Evolutionary conservation across 148 eudicot genomes (phyloP).

Genomic region (Rhododendron kiyosumense): DNA sequence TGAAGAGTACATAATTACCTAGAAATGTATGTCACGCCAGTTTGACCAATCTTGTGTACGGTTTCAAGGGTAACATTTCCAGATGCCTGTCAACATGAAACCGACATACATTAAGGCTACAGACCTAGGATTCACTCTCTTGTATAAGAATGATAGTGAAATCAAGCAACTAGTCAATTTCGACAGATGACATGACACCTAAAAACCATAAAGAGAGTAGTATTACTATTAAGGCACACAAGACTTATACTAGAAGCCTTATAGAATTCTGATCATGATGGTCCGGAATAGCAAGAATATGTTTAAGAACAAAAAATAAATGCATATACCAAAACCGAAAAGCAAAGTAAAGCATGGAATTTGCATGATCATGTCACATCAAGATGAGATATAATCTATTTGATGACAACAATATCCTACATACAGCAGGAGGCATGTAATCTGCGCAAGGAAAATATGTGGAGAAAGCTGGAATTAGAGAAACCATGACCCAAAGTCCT

Average conservation of each 20-base stretch:
- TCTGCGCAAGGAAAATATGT: not conserved
- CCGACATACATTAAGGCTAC: not conserved
- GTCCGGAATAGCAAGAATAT: not conserved
- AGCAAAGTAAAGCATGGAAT: not conserved
- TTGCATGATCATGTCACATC: not conserved
- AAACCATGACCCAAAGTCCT: not conserved
- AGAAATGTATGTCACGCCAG: conserved; percentile 83
- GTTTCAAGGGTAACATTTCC: conserved; percentile 95
- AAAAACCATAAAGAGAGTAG: not conserved
- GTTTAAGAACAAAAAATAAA: not conserved
- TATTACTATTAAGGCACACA: not conserved
- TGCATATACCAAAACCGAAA: too few species aligned
- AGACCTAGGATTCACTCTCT: not conserved
- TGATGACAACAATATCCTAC: not conserved
- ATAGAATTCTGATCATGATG: not conserved
- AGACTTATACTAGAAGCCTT: not conserved
- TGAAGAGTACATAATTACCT: conserved; percentile 36
- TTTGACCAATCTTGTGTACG: conserved; percentile 76
- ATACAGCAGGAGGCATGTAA: not conserved
- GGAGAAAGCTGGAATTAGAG: not conserved
- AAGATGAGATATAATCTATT: not conserved
- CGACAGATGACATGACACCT: not conserved
- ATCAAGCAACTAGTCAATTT: not conserved
- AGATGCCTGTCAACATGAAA: conserved; percentile 65
- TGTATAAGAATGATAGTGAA: not conserved